Conservation (phyloP, 345 rosid genomes). For the Populus tremula region DNA sequence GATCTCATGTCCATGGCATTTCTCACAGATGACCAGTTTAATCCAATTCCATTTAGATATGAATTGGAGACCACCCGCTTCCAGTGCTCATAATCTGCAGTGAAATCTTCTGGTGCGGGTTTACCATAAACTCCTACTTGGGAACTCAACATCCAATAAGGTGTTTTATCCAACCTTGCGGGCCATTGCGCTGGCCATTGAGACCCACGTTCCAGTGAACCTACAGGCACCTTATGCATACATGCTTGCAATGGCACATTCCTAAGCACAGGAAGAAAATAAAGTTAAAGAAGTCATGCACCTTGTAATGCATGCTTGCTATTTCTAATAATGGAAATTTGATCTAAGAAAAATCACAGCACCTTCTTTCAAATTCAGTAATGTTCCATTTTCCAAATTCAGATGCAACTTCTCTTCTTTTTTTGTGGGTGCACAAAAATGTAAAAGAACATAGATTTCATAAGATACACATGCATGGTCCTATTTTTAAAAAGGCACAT, state of each 20-base stretch:
- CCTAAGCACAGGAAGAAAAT: conserved; percentile 42
- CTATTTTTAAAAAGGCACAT: neutral
- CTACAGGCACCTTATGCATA: conserved; percentile 75
- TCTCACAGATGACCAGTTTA: conserved; percentile 80
- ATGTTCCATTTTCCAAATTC: neutral
- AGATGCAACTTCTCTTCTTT: neutral
- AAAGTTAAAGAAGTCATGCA: neutral
- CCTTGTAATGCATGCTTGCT: neutral
- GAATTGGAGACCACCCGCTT: conserved; percentile 81
- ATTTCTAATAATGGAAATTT: neutral
- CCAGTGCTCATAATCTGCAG: conserved; percentile 80
- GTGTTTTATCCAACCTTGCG: conserved; percentile 68
- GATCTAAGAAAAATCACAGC: neutral
- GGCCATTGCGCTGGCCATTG: conserved; percentile 98
- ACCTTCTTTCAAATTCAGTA: neutral
- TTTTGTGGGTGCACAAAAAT: neutral
- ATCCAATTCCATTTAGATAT: conserved; percentile 75
- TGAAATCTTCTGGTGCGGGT: conserved; percentile 84
- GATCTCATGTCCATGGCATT: conserved; percentile 98
- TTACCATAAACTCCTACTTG: conserved; percentile 91
- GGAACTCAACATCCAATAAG: conserved; percentile 80
- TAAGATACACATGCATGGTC: neutral
- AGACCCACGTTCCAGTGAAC: conserved; percentile 67
- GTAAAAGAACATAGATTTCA: neutral
- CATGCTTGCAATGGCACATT: conserved; percentile 83